phyloP scores from a whole-genome alignment of 176 grass and related monocot genomes.

The Raddia guianensis region DNA sequence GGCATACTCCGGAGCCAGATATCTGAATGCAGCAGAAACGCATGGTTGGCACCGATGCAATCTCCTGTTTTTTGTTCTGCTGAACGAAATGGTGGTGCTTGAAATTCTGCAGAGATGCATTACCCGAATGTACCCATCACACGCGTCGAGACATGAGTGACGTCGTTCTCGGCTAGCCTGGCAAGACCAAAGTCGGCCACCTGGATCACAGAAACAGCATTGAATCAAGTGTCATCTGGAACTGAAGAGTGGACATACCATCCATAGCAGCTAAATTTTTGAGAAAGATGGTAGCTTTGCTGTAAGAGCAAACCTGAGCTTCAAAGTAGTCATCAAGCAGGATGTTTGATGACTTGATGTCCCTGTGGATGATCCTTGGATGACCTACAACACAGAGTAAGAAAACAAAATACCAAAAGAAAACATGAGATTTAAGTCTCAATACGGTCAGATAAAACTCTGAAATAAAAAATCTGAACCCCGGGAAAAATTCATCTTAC shows the following conservation, averaged over 20 bases:
- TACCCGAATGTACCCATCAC: constrained; percentile 98
- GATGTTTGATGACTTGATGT: constrained; percentile 97
- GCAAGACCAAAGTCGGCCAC: constrained; percentile 88
- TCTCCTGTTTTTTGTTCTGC: not conserved
- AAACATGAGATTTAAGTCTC: not conserved
- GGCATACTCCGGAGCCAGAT: constrained; percentile 91
- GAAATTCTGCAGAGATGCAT: not conserved
- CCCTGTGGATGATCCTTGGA: constrained; percentile 95
- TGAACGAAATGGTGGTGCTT: not conserved
- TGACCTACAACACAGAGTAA: constrained; percentile 52
- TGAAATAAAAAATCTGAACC: not conserved
- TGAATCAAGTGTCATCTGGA: not conserved
- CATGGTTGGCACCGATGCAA: not conserved
- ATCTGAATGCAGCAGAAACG: constrained; percentile 46
- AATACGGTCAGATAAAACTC: not conserved
- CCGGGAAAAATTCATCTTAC: constrained; percentile 45
- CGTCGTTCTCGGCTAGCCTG: constrained; percentile 65
- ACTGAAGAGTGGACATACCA: not conserved
- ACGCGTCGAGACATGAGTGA: constrained; percentile 76
- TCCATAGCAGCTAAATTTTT: not conserved
- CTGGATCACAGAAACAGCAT: constrained; percentile 23
- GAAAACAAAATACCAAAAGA: not conserved
- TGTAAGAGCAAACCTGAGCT: constrained; percentile 62
- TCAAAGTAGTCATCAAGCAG: constrained; percentile 84
- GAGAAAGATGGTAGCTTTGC: not conserved